These are phyloP conservation scores for Westerdykella sp. DNA, from an alignment of 2,329 filamentous ascomycete genomes.

Conservation along the genomic window DNA sequence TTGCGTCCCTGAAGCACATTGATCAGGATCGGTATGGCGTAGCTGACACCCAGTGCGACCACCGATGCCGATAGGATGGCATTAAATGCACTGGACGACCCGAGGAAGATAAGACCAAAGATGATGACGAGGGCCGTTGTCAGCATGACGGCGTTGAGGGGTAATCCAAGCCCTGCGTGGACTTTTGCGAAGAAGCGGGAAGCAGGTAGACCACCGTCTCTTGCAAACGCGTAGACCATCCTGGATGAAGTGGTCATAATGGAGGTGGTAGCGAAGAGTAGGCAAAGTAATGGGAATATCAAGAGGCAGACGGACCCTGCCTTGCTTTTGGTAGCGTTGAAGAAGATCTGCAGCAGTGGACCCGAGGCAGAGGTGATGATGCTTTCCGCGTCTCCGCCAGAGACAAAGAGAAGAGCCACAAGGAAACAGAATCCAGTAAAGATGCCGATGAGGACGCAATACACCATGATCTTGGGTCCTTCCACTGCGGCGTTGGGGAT, in stretches of 20 bases:
- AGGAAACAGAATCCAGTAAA: slow-evolving; percentile 59
- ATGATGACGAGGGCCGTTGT: slow-evolving; percentile 57
- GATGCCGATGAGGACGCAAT: slow-evolving; percentile 57
- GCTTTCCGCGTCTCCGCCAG: slow-evolving; percentile 48
- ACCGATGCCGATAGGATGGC: slow-evolving; percentile 66
- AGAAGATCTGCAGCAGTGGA: slow-evolving; percentile 57
- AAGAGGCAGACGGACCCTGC: slow-evolving; percentile 58
- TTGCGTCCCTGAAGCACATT: slow-evolving; percentile 59
- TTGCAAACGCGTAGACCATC: slow-evolving; percentile 62
- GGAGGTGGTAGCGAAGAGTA: slow-evolving; percentile 57
- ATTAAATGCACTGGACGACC: slow-evolving; percentile 62
- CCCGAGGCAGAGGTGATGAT: slow-evolving; percentile 53
- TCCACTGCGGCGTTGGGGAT: slow-evolving; percentile 54
- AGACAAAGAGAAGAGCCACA: slow-evolving; percentile 57
- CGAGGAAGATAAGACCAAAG: slow-evolving; percentile 65
- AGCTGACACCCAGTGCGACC: slow-evolving; percentile 64
- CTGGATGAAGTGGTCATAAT: slow-evolving; percentile 62
- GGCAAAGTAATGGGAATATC: slow-evolving; percentile 61
- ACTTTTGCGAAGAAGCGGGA: slow-evolving; percentile 56
- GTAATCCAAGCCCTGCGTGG: slow-evolving; percentile 56
- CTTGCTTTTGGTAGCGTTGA: slow-evolving; percentile 55
- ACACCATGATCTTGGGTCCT: slow-evolving; percentile 61
- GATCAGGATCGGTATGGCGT: slow-evolving; percentile 66
- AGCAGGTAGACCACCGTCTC: slow-evolving; percentile 61
- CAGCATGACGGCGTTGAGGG: slow-evolving; percentile 60